Conservation (phyloP, 345 rosid species). For the Hibiscus trionum region DNA sequence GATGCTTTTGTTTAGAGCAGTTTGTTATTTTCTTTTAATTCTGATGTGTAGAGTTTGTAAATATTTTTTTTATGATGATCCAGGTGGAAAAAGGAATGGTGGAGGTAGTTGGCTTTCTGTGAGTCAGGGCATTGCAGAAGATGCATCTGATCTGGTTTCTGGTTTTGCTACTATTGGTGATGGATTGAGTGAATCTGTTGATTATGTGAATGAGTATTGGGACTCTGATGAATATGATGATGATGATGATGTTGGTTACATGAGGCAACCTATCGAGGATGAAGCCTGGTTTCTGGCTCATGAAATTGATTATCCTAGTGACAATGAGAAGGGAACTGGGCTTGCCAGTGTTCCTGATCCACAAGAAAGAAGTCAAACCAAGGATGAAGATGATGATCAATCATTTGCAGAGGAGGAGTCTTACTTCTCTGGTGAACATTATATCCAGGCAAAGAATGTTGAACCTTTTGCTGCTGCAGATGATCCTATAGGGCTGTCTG, state of each 20-base stretch:
- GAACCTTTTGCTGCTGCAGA: conserved; percentile 62
- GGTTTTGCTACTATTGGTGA: conserved; percentile 98
- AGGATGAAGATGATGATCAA: conserved; percentile 84
- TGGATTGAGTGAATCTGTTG: conserved; percentile 88
- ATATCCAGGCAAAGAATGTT: conserved; percentile 52
- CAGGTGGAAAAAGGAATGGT: conserved; percentile 79
- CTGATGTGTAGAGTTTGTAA: conserved; percentile 8
- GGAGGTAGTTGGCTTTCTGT: conserved; percentile 98
- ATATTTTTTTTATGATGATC: conserved; percentile 17
- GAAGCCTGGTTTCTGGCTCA: conserved; percentile 98
- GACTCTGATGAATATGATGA: conserved; percentile 98
- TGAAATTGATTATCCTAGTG: conserved; percentile 98
- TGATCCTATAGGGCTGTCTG: conserved; percentile 65
- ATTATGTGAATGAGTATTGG: conserved; percentile 92
- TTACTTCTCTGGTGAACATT: conserved; percentile 85
- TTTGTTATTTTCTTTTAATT: neutral
- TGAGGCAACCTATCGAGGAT: conserved; percentile 96
- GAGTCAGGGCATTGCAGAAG: conserved; percentile 96
- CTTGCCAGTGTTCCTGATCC: conserved; percentile 76
- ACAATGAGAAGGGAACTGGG: conserved; percentile 87
- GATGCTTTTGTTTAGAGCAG: neutral
- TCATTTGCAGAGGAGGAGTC: conserved; percentile 95
- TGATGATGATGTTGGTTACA: conserved; percentile 95
- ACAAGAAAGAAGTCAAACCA: conserved; percentile 63
- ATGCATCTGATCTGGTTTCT: conserved; percentile 93